Conservation (phyloP, 441 rosid species). For the Capsella rubella region DNA sequence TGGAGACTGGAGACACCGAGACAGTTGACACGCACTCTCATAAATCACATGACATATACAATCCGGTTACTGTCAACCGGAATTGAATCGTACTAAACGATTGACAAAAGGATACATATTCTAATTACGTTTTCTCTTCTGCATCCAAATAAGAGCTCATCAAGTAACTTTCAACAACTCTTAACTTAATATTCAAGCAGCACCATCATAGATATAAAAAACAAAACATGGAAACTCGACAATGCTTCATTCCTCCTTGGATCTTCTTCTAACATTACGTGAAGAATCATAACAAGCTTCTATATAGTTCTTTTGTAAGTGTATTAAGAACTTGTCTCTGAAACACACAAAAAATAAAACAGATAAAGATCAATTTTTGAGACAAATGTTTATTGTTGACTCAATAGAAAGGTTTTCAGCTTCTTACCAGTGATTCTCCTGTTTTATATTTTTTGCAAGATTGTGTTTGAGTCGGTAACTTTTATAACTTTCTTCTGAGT, state of each 20-base stretch:
- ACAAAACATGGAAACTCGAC: background rate
- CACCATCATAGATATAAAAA: background rate
- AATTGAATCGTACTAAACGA: background rate
- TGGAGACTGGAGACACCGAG: background rate
- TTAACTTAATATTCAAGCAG: background rate
- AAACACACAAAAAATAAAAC: background rate
- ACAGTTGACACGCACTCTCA: background rate
- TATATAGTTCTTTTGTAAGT: background rate
- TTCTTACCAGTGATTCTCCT: slow-evolving; percentile 30
- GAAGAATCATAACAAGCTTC: slow-evolving; percentile 24
- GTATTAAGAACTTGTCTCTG: slow-evolving; percentile 37
- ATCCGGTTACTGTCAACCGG: background rate
- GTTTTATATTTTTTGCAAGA: slow-evolving; percentile 38
- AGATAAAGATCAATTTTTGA: slow-evolving; percentile 1
- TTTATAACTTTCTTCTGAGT: slow-evolving; percentile 33
- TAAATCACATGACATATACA: background rate
- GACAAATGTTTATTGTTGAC: background rate
- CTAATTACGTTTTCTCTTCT: background rate
- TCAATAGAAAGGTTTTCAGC: background rate
- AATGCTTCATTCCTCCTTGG: slow-evolving; percentile 29
- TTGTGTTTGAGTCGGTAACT: background rate
- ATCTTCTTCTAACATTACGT: slow-evolving; percentile 29
- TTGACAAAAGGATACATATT: slow-evolving; percentile 1
- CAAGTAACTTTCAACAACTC: slow-evolving; percentile 3
- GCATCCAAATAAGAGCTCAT: background rate